A percentile compares a stretch with the other conserved stretches of the same genome.
Conservation (phyloP, 2,329 filamentous ascomycete genomes). For the Diaporthe nobilis region DNA sequence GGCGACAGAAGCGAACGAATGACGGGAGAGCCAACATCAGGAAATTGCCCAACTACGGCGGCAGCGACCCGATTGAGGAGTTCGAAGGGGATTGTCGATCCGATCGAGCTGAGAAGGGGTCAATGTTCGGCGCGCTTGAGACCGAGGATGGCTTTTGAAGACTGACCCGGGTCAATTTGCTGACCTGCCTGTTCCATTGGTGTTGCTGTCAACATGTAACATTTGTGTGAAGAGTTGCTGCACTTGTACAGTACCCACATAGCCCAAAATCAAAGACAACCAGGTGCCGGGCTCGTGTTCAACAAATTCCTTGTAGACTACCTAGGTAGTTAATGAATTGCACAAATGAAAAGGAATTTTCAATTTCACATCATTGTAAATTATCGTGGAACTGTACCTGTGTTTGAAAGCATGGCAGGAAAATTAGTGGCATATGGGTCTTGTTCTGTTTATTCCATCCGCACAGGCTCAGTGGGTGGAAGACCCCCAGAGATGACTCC, state of each 20-base stretch:
- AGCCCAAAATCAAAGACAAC: neutral
- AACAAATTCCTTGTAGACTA: neutral
- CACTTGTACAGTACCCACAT: neutral
- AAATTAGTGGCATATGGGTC: no score
- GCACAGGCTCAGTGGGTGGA: no score
- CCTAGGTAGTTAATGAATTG: no score
- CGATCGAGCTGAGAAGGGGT: slow-evolving; percentile 35
- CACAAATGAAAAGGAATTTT: neutral
- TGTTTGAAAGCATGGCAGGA: no score
- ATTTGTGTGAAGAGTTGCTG: neutral
- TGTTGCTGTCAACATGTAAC: neutral
- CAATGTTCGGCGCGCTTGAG: slow-evolving; percentile 48
- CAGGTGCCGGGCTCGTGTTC: neutral
- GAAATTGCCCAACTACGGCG: slow-evolving; percentile 48
- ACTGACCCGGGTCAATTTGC: neutral
- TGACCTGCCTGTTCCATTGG: neutral
- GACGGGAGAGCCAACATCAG: slow-evolving; percentile 50
- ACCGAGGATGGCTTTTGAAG: slow-evolving; percentile 38
- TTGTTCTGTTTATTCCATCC: no score
- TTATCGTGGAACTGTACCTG: no score
- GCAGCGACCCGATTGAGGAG: slow-evolving; percentile 52
- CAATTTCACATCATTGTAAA: no score
- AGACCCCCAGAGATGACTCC: no score
- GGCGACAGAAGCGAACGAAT: slow-evolving; percentile 28
- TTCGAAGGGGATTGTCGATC: slow-evolving; percentile 44